Percentiles rank a stretch among this genome's conserved stretches.
These are phyloP conservation scores for Apiotrichum akiyoshidainum DNA, from an alignment of 1,284 basidiomycete genomes.

Conservation along the genomic window DNA sequence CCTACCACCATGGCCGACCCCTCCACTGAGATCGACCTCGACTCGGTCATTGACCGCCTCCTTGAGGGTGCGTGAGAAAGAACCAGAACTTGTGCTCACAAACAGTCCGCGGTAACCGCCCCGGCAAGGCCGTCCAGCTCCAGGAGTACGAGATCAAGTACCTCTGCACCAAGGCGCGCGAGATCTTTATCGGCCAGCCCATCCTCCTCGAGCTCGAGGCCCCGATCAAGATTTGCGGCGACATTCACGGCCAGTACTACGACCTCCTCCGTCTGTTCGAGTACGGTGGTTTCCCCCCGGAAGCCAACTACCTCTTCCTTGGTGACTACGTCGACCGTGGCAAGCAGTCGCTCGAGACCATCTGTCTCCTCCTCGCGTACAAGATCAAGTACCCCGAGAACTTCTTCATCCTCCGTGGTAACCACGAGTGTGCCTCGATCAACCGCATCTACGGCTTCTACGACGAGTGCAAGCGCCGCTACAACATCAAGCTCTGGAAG, in stretches of 20 bases:
- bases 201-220: constrained; percentile 62
- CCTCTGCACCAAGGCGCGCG: constrained; percentile 59
- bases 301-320: constrained; percentile 62
- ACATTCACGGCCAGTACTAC: constrained; percentile 63
- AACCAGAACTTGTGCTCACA: constrained; percentile 2
- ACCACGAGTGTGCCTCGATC: constrained; percentile 62
- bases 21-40: constrained; percentile 79
- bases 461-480: constrained; percentile 62
- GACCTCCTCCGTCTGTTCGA: constrained; percentile 61
- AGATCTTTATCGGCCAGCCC: constrained; percentile 62
- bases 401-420: constrained; percentile 62
- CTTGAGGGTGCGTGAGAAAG: constrained; percentile 69
- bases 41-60: constrained; percentile 95
- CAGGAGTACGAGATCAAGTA: constrained; percentile 63
- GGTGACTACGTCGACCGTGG: constrained; percentile 63
- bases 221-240: constrained; percentile 63
- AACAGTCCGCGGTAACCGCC: constrained; percentile 59
- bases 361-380: constrained; percentile 56
- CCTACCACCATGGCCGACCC: constrained; percentile 52
- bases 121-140: constrained; percentile 60
- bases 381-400: constrained; percentile 65
- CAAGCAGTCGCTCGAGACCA: constrained; percentile 62
- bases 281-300: constrained; percentile 62
- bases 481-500: constrained; percentile 66
- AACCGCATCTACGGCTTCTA: constrained; percentile 63